phyloP scores from a whole-genome alignment of 2,329 filamentous ascomycete genomes.

The Nothophaeocryptopus gaeumannii region DNA sequence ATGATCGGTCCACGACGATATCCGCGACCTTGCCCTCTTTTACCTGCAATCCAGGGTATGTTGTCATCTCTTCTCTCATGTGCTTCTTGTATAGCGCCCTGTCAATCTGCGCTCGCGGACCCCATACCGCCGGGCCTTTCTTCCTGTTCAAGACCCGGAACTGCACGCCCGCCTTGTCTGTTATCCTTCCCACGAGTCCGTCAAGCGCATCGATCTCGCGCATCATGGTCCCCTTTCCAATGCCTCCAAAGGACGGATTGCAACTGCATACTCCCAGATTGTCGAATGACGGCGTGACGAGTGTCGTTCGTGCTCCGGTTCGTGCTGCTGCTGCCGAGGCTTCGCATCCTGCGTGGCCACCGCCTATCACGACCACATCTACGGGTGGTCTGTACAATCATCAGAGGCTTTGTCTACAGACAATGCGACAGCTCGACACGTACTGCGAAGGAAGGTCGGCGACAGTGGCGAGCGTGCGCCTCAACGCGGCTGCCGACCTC shows the following conservation, averaged over 20 bases:
- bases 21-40: slow-evolving; percentile 87
- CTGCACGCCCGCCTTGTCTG: slow-evolving; percentile 92
- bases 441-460: slow-evolving; percentile 34
- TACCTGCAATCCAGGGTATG: slow-evolving; percentile 75
- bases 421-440: slow-evolving; percentile 2
- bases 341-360: slow-evolving; percentile 92
- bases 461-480: slow-evolving; percentile 46
- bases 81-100: slow-evolving; percentile 81
- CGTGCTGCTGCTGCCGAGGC: slow-evolving; percentile 88
- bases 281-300: slow-evolving; percentile 82
- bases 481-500: slow-evolving; percentile 38
- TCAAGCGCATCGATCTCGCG: slow-evolving; percentile 94
- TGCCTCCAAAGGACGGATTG: slow-evolving; percentile 97
- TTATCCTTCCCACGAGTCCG: slow-evolving; percentile 79
- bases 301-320: slow-evolving; percentile 79
- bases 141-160: slow-evolving; percentile 84
- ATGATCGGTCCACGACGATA: slow-evolving; percentile 68
- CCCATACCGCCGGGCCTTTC: slow-evolving; percentile 96
- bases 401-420: slow-evolving; percentile 33
- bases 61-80: slow-evolving; percentile 81
- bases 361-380: slow-evolving; percentile 93
- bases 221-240: slow-evolving; percentile 94
- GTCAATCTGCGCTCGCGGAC: slow-evolving; percentile 93
- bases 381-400: slow-evolving; percentile 23
- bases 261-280: slow-evolving; percentile 95